These are phyloP conservation scores for Leptoxyphium fumago DNA, from an alignment of 2,329 filamentous ascomycete genomes.

Conservation along the genomic window DNA sequence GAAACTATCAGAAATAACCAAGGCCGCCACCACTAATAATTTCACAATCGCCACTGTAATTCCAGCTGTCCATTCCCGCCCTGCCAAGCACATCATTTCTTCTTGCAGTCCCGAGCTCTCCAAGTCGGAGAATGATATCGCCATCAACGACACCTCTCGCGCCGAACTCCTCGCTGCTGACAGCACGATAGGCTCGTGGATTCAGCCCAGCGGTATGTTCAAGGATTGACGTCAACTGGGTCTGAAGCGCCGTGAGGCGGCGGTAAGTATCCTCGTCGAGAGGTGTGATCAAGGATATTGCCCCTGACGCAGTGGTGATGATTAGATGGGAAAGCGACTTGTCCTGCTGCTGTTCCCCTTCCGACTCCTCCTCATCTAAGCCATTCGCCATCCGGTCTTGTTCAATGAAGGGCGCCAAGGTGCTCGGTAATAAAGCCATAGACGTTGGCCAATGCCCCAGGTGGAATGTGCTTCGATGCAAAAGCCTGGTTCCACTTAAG, in stretches of 20 bases:
- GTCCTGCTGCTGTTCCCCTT: constrained; percentile 1
- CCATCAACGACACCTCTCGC: constrained; percentile 65
- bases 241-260: constrained; percentile 65
- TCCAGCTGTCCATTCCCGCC: constrained; percentile 53
- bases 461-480: constrained; percentile 80
- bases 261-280: constrained; percentile 71
- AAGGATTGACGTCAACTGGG: constrained; percentile 62
- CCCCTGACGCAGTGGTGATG: constrained; percentile 59
- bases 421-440: constrained; percentile 61
- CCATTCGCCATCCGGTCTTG: constrained; percentile 9
- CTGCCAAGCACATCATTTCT: constrained; percentile 59
- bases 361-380: background rate
- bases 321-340: constrained; percentile 40
- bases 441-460: constrained; percentile 64
- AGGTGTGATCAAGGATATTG: constrained; percentile 61
- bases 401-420: constrained; percentile 31
- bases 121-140: constrained; percentile 57
- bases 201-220: constrained; percentile 70
- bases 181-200: constrained; percentile 58
- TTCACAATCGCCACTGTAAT: constrained; percentile 56
- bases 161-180: constrained; percentile 31
- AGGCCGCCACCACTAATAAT: constrained; percentile 50
- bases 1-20: constrained; percentile 30
- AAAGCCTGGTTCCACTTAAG: constrained; percentile 70
- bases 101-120: constrained; percentile 57